A percentile compares a stretch with the other conserved stretches of the same genome.
These are phyloP conservation scores for Hymenoscyphus scutula DNA, from an alignment of 2,329 filamentous ascomycete species.

Conservation along the genomic window DNA sequence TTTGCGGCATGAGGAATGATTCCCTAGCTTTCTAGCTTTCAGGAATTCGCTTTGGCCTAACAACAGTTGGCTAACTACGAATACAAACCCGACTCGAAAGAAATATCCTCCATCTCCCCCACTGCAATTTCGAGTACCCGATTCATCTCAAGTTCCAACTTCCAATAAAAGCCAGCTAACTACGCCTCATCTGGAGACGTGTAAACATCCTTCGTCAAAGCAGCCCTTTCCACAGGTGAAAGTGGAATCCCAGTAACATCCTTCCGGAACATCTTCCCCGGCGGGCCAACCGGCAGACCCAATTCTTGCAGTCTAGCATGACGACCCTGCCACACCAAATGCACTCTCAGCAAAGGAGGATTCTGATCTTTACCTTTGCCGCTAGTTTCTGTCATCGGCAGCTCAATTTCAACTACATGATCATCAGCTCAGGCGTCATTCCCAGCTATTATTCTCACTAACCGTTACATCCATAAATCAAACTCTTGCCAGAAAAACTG, in stretches of 20 bases:
- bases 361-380: constrained; percentile 24
- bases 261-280: constrained; percentile 26
- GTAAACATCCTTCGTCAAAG: not conserved
- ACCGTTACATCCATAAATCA: constrained; percentile 26
- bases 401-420: constrained; percentile 17
- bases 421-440: not conserved
- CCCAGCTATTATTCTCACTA: not conserved
- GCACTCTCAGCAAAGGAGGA: constrained; percentile 16
- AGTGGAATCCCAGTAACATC: constrained; percentile 15
- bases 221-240: constrained; percentile 14
- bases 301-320: constrained; percentile 13
- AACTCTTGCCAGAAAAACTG: constrained; percentile 21
- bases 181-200: not conserved
- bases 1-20: too few species aligned
- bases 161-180: not conserved
- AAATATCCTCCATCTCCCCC: too few species aligned
- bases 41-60: too few species aligned
- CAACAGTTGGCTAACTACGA: too few species aligned
- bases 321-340: constrained; percentile 23
- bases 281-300: constrained; percentile 15
- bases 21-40: too few species aligned
- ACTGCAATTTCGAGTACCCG: too few species aligned
- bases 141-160: not conserved
- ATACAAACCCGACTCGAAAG: too few species aligned
- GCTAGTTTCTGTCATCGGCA: constrained; percentile 13